Evolutionary conservation across 2,329 filamentous ascomycete species (phyloP), one percentile per base, ranked within the genome.

Genomic region (Phaeophleospora eucalypticola): DNA sequence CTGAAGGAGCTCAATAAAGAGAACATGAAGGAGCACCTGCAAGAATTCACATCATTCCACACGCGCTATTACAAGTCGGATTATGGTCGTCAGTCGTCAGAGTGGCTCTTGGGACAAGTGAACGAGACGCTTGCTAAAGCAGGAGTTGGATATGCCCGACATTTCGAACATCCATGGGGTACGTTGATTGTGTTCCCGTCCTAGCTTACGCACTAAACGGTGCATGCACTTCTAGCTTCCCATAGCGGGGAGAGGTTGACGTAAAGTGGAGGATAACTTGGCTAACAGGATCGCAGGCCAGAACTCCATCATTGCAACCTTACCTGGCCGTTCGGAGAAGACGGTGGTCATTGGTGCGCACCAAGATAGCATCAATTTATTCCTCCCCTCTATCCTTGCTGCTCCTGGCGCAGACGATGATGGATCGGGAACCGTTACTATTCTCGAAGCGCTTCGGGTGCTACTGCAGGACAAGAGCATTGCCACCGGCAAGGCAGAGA

Each of bases 321-420:
- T 98, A 40, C 91, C 91, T 0, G 91, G 91, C 46, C 79, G 86
- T 72, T 86, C 80, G 48, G 83, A 93, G 62, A 86, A 84, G 67
- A 95, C 90, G 0, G 78, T 94, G 24, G 84, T 96, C 17, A 84
- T 96, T 56, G 90, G 91, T 36, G 53, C 54, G 6, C 60, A 63
- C 39, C 90, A 95, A 67, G 91, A 97, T 68, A 94, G 87, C 60
- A 94, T 95, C 71, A 97, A 97, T 70, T 77, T 95, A 37, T 95
- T 89, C 72, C 70, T 95, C 10, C 91, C 90, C 1, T 87, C 85
- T 2, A 74, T 95, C 29, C 77, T 96, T 27, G 80, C 86, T 12
- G 90, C 91, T 0, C 91, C 91, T 0, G 91, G 91, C 37, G 90
- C 91, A n/a, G 93, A 97, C 58, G 91, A 97, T 59, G 91, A 96